Base-by-base conservation (phyloP, 352 stramenopile genomes). In the Globisporangium solare region DNA sequence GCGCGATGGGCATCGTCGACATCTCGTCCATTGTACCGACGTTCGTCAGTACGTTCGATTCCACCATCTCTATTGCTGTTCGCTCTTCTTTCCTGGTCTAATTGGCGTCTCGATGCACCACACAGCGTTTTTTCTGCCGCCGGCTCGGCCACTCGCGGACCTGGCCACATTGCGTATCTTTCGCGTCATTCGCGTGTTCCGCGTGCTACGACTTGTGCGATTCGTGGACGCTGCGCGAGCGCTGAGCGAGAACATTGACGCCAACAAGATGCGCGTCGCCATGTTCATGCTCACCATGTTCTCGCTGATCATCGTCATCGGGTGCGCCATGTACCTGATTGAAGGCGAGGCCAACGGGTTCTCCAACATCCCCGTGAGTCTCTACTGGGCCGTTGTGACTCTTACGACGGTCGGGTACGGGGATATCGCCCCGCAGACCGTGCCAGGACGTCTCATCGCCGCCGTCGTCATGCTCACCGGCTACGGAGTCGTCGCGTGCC, bases 301-400 rank as follows among this genome's bases (percentile, higher is more conserved):
- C 45, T 83, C 76, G 12, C 78, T 92, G 66, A 89, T 90, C 61
- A 63, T 89, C 35, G 80, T 92, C 46, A 89, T 92, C 53, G 82
- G 82, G 21, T 92, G 82, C 50, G 70, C 79, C 43, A 92, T 92
- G 79, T 92, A 92, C 59, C 58, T 92, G 47, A 89, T 92, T 61
- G 82, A 92, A 70, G 82, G 80, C 32, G 82, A 89, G 49, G 63
- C 66, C 15, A 72, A 90, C 58, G 82, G 83, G 27, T 92, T 90
- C 57, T 88, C 79, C n/a, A 82, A 79, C 54, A 82, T 82, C 35
- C 72, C 72, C 18, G 66, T 77, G 49, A 79, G 70, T 18, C 64
- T 82, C 32, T 82, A 82, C 52, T 82, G 72, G 72, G 70, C 72
- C 1, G 70, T 82, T 22, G 72, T 82, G 49, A 83, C 74, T 5